Evolutionary conservation across 768 basidiomycete species (phyloP).

Genomic region (Pulveroboletus ravenelii): DNA sequence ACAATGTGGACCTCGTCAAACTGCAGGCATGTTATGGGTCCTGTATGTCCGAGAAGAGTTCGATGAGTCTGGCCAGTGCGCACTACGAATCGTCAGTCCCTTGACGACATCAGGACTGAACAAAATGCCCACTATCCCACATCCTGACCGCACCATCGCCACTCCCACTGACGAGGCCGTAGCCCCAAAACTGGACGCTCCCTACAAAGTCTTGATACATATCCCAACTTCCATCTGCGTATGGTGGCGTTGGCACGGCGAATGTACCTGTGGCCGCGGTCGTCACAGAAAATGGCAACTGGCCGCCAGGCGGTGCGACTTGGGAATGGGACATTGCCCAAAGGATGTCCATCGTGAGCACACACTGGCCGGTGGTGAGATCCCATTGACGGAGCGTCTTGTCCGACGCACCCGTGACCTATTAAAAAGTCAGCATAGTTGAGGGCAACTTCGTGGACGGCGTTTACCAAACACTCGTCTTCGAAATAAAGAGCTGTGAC

Average conservation of each 20-base stretch:
- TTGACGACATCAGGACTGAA: background rate
- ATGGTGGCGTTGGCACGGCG: constrained; percentile 80
- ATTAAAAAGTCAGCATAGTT: constrained; percentile 16
- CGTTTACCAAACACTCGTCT: constrained; percentile 80
- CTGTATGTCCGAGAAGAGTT: constrained; percentile 88
- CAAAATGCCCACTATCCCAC: constrained; percentile 87
- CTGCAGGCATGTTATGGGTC: constrained; percentile 88
- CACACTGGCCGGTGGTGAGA: constrained; percentile 92
- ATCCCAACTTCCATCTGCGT: constrained; percentile 87
- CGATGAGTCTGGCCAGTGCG: constrained; percentile 96
- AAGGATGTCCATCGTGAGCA: constrained; percentile 99
- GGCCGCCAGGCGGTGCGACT: constrained; percentile 35
- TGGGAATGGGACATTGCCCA: constrained; percentile 97
- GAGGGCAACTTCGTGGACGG: background rate
- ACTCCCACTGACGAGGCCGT: constrained; percentile 93
- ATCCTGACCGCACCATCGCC: constrained; percentile 96
- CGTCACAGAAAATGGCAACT: constrained; percentile 47
- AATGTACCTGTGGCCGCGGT: constrained; percentile 61
- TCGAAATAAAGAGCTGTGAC: constrained; percentile 96
- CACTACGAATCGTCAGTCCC: constrained; percentile 49
- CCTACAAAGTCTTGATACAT: constrained; percentile 98
- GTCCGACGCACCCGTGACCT: constrained; percentile 98
- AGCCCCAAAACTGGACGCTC: constrained; percentile 97
- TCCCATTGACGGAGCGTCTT: constrained; percentile 99
- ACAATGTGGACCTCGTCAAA: constrained; percentile 95